phyloP scores from a whole-genome alignment of 1,284 basidiomycete species.

The Afroboletus lepidellus region DNA sequence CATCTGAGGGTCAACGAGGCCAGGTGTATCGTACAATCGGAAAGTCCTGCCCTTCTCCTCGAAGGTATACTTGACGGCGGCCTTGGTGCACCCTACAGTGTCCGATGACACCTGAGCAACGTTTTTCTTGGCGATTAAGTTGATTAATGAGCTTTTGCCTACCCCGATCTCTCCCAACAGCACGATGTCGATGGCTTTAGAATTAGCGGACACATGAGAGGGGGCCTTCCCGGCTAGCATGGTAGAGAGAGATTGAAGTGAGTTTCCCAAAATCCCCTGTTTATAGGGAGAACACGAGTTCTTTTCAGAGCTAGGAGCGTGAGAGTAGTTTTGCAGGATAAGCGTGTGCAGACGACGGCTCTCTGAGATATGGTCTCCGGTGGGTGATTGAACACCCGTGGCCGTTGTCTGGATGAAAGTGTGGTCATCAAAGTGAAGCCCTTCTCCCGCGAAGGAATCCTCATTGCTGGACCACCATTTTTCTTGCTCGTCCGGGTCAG shows the following conservation, averaged over 20 bases:
- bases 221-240: constrained; percentile 9
- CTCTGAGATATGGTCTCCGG: constrained; percentile 6
- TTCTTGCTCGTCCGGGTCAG: constrained; percentile 14
- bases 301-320: constrained; percentile 3
- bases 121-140: constrained; percentile 13
- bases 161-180: constrained; percentile 29
- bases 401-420: constrained; percentile 16
- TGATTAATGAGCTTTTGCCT: constrained; percentile 33
- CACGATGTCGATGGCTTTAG: constrained; percentile 16
- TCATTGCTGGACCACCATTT: constrained; percentile 22
- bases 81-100: constrained; percentile 21
- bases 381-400: not conserved
- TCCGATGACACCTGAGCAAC: constrained; percentile 27
- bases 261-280: constrained; percentile 9
- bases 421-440: constrained; percentile 18
- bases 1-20: constrained; percentile 39
- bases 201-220: not conserved
- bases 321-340: constrained; percentile 14
- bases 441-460: constrained; percentile 6
- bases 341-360: constrained; percentile 16
- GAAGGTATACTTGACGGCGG: constrained; percentile 13
- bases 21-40: constrained; percentile 39
- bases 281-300: constrained; percentile 5
- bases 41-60: constrained; percentile 19
- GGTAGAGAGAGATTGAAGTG: constrained; percentile 18